Base-by-base conservation (phyloP, 345 rosid species). In the Orychophragmus violaceus region DNA sequence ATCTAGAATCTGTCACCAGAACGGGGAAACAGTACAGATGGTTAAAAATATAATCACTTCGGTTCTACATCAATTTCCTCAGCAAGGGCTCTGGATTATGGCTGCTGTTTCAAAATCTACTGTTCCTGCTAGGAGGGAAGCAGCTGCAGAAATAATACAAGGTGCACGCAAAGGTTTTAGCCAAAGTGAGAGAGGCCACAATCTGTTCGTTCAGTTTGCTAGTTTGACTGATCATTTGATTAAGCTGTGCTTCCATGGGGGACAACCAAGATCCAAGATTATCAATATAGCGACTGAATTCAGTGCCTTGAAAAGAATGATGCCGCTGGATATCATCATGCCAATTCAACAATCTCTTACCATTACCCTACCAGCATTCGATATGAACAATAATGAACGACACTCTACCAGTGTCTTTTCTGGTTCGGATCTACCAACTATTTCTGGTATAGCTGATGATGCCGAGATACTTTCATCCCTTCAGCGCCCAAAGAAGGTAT, bases 381-480 rank as follows among this genome's bases (percentile, higher is more conserved):
- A 87, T 60, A 60, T 59, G 52, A 72, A 82, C 77, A 76, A 71
- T 32, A 59, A 71, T 23, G 87, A 83, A 58, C 62, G 77, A 27
- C 82, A 69, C 62, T 60, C 90, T 54, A 82, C 87, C 60, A 81
- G 83, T 79, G 81, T 90, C 52, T 90, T 93, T 81, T 77, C 90
- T 64, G 78, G 81, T 46, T 78, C 80, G 37, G 95, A 93, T 72
- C 87, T 90, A 74, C 99, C 97, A 62, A 88, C 87, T 53, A 90
- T 93, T 71, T 80, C 74, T 41, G 92, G 96, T 65, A 93, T 93
- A 62, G 82, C 90, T 68, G 97, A 93, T 54, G 99, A 90, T 78
- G 97, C 96, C 30, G 96, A 93, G 85, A 90, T 93, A 79, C 99
- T 93, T 77, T 90, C 96, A 28, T 93, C 97, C 68, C 96, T 88